Evolutionary conservation across 805 yeast species (phyloP), one percentile per base, ranked within the genome.

Genomic region (Kluyveromyces dobzhanskii): DNA sequence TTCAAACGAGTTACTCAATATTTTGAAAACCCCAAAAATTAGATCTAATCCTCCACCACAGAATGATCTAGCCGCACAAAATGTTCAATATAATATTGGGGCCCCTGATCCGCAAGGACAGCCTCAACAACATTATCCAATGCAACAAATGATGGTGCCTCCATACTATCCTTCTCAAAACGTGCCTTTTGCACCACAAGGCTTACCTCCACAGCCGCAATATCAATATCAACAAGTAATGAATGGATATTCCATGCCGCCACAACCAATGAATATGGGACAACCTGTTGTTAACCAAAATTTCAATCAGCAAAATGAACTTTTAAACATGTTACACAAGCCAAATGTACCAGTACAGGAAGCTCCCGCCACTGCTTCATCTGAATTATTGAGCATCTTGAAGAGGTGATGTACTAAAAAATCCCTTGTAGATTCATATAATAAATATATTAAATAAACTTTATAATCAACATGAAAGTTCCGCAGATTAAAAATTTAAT

Each of bases 341-440:
- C 49, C 50, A 10, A 23, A 28, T 9, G 39, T 32, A 8, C 39
- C 24, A 17, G 29, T 21, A n/a, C 26, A 11, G 17, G 34, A 35
- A 12, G 10, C 10, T n/a, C 19, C 29, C 24, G 29, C 21, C n/a
- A 30, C 17, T 16, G 51, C 54, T 12, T 46, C 57, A 4, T 48
- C 47, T 28, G 57, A 56, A 35, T 44, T 56, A 36, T 39, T 56
- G 36, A 46, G 48, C 45, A 37, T 53, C 29, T 42, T 52, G 42
- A 51, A 52, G 46, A 44, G 44, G 32, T 38, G 41, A 31, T 43
- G 24, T 17, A 16, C 12, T 34, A 17, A 13, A 30, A n/a, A 23
- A 17, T 25, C 26, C n/a, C n/a, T n/a, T n/a, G n/a, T n/a, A n/a
- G n/a, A n/a, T n/a, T n/a, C n/a, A n/a, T n/a, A n/a, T n/a, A n/a